phyloP scores from a whole-genome alignment of 106 monocot species.

The Dendrobium huoshanense region DNA sequence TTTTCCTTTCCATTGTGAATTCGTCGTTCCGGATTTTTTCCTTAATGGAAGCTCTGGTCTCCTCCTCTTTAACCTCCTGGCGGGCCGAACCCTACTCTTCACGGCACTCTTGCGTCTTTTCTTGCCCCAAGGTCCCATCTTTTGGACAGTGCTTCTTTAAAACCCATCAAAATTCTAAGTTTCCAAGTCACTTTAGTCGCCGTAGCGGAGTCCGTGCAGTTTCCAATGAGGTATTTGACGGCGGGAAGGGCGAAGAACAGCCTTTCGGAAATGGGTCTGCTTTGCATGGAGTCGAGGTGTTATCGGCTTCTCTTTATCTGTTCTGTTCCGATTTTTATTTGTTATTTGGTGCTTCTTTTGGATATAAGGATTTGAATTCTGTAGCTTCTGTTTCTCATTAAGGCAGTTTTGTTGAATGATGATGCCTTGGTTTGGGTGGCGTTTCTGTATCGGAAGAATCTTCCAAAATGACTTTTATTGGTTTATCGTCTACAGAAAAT shows the following conservation, averaged over 20 bases:
- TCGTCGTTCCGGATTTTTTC: neutral
- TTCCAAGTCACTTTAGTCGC: neutral
- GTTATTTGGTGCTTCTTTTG: neutral
- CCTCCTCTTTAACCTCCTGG: conserved; percentile 8
- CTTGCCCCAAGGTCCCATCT: conserved; percentile 1
- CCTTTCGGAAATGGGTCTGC: neutral
- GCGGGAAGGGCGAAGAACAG: conserved; percentile 6
- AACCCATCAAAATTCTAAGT: neutral
- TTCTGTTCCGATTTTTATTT: neutral
- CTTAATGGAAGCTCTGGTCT: conserved; percentile 23
- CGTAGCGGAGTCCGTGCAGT: neutral
- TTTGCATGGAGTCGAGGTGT: conserved; percentile 1
- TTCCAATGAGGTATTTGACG: neutral
- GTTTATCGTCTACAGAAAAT: neutral
- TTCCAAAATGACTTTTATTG: neutral
- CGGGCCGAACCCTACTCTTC: neutral
- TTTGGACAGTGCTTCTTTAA: conserved; percentile 1
- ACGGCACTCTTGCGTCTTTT: neutral
- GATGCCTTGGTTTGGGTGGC: neutral
- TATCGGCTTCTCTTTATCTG: neutral
- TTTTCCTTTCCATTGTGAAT: neutral
- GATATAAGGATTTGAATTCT: neutral
- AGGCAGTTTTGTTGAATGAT: neutral
- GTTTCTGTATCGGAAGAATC: neutral
- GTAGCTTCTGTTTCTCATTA: neutral